Percentiles rank a stretch among this genome's conserved stretches.
These are phyloP conservation scores for Nicotiana otophora DNA, from an alignment of 257 asterid species.

Conservation along the genomic window DNA sequence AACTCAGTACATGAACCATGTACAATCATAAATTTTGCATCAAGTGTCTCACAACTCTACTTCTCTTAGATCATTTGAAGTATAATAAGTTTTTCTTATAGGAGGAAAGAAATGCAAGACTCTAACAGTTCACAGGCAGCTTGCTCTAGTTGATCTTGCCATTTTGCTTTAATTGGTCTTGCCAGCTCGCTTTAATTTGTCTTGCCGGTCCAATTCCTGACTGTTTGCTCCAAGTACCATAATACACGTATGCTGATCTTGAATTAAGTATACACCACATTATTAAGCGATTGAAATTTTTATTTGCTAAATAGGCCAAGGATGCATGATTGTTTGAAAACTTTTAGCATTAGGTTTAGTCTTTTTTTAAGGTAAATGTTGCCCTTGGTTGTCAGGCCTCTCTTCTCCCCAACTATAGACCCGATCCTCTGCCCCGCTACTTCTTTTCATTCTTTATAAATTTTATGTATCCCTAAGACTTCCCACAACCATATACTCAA, in stretches of 20 bases:
- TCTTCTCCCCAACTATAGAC: background rate
- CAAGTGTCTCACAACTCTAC: too few relatives aligned
- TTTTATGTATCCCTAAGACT: background rate
- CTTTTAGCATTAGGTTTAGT: background rate
- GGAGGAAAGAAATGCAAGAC: too few relatives aligned
- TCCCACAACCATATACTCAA: background rate
- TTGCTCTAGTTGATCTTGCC: too few relatives aligned
- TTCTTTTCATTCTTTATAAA: background rate
- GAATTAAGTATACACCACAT: background rate
- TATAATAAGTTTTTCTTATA: too few relatives aligned
- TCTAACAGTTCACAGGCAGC: too few relatives aligned
- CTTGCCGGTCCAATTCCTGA: background rate
- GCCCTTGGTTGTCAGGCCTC: too few relatives aligned
- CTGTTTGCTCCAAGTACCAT: background rate
- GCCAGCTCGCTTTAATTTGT: background rate
- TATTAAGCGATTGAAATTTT: too few relatives aligned
- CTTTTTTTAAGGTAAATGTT: background rate
- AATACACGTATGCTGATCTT: background rate
- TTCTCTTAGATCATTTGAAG: too few relatives aligned
- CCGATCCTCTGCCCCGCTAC: too few relatives aligned
- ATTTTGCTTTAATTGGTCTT: background rate
- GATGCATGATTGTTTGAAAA: background rate
- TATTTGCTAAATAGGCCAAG: background rate
- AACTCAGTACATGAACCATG: too few relatives aligned
- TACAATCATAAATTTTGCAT: too few relatives aligned